Evolutionary conservation across 768 basidiomycete species (phyloP), one percentile per base, ranked within the genome.

Genomic region (Gloeophyllum trabeum): DNA sequence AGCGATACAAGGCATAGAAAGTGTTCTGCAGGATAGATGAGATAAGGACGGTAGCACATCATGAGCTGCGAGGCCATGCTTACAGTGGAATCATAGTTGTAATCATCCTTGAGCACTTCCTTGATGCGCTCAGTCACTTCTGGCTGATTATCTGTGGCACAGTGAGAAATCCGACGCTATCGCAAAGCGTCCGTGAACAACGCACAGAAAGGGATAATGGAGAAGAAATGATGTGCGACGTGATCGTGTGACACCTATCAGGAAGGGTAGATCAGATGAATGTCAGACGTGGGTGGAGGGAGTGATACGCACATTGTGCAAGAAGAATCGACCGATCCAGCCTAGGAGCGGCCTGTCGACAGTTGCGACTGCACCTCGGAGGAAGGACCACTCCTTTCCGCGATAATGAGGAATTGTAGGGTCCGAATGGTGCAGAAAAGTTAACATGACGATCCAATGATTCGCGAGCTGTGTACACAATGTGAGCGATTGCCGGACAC

Each of bases 71-170:
- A 32, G 7, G 23, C 10, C n/a, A 41, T 24, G 53, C 66, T 35
- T 51, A 75, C 74, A 26, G 76, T 75, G 4, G 75, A 73, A 49
- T 79, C 76, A 47, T 70, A 76, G 48, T 76, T 76, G 52, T 80
- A 75, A 42, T 79, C 67, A 10, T 74, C 72, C 34, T 65, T 65
- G 36, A 80, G 64, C 4, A 79, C 61, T 14, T 56, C 59, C 58
- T 72, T 75, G 49, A 80, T 64, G 19, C 61, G 60, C 46, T 70
- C 62, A 4, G 77, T 80, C 1, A 76, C 72, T 42, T 70, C 53
- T 3, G 76, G 75, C 43, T 72, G 73, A 52, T 79, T 75, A 49
- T 79, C 75, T 79, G 21, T 4, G n/a, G 7, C 10, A 21, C 10
- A 37, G 7, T 13, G 20, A 12, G 36, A 13, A 6, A 37, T 12